These are phyloP conservation scores for Mytilinidion resinicola DNA, from an alignment of 495 filamentous ascomycete species.

Conservation along the genomic window DNA sequence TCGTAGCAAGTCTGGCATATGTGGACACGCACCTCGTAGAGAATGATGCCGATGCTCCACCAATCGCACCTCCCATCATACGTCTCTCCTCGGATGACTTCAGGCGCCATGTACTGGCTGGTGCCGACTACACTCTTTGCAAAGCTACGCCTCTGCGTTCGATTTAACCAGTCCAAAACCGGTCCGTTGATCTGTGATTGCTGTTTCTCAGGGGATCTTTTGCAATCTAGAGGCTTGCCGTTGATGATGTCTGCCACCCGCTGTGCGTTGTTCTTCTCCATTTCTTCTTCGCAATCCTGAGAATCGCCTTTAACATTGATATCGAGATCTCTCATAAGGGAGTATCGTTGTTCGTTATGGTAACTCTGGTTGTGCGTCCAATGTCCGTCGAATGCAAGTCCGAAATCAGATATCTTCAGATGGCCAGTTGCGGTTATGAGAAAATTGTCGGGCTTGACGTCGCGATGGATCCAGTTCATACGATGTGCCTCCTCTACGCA, in stretches of 20 bases:
- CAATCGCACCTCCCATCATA: slow-evolving; percentile 94
- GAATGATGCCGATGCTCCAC: slow-evolving; percentile 92
- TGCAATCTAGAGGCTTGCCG: slow-evolving; percentile 46
- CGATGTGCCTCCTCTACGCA: slow-evolving; percentile 90
- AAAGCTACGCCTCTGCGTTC: slow-evolving; percentile 61
- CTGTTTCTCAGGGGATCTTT: slow-evolving; percentile 27
- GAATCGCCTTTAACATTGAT: slow-evolving; percentile 70
- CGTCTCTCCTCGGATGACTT: slow-evolving; percentile 72
- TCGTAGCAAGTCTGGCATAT: neutral
- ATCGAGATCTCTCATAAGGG: slow-evolving; percentile 64
- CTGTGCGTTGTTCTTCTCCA: slow-evolving; percentile 42
- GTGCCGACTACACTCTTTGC: slow-evolving; percentile 89
- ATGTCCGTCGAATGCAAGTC: slow-evolving; percentile 87
- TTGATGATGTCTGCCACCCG: slow-evolving; percentile 45
- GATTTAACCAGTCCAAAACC: slow-evolving; percentile 73
- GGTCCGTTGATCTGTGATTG: slow-evolving; percentile 11
- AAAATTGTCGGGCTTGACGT: slow-evolving; percentile 96
- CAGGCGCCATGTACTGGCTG: slow-evolving; percentile 96
- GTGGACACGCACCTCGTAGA: slow-evolving; percentile 61
- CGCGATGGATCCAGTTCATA: slow-evolving; percentile 84
- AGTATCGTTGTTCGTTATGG: slow-evolving; percentile 74
- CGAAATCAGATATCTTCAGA: slow-evolving; percentile 92
- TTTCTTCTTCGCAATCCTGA: slow-evolving; percentile 57
- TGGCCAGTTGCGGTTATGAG: slow-evolving; percentile 82
- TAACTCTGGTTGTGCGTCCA: slow-evolving; percentile 87